Evolutionary conservation across 768 basidiomycete genomes (phyloP), one percentile per base, ranked within the genome.

Genomic region (Asterophora parasitica): DNA sequence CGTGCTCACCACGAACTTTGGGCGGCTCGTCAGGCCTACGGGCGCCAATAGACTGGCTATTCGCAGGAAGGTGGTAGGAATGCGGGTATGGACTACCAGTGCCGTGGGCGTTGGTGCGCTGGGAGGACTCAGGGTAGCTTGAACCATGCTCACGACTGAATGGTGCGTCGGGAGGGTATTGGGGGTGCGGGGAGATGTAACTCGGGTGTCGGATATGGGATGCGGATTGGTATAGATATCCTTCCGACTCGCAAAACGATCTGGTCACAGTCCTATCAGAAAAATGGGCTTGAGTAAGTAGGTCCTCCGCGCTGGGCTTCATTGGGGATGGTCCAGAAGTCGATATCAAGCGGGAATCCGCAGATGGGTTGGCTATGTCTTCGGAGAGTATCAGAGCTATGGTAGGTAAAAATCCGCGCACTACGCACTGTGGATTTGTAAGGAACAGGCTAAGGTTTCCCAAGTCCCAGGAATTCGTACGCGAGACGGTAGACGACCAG

Each of bases 51-150:
- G 28, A 19, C 12, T 43, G 51, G 15, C 20, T 42, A 17, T 44
- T 44, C 1, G 16, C n/a, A 4, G 36, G 26, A 1, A 10, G 8
- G 26, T 27, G 20, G 26, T 45, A 50, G 26, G 39, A 26, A 13
- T 38, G 15, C 8, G n/a, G 15, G 17, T 40, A 45, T 11, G 49
- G 17, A 32, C 37, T 31, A 42, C 28, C 30, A 28, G 50, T 27
- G 38, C 42, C 42, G 27, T 28, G 42, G 16, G 52, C 44, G 13
- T 16, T 26, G 2, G 55, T 61, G 32, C 59, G 53, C 35, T 61
- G 59, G 7, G 55, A 53, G 19, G 59, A 61, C 41, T 61, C 59
- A 3, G 58, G 55, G 35, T 57, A 59, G 15, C 52, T 50, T 19
- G 39, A 20, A 16, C 2, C 19, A 3, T 44, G 44, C 19, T 32